Evolutionary conservation across 495 filamentous ascomycete genomes (phyloP).

Genomic region (Thermochaetoides thermophila): DNA sequence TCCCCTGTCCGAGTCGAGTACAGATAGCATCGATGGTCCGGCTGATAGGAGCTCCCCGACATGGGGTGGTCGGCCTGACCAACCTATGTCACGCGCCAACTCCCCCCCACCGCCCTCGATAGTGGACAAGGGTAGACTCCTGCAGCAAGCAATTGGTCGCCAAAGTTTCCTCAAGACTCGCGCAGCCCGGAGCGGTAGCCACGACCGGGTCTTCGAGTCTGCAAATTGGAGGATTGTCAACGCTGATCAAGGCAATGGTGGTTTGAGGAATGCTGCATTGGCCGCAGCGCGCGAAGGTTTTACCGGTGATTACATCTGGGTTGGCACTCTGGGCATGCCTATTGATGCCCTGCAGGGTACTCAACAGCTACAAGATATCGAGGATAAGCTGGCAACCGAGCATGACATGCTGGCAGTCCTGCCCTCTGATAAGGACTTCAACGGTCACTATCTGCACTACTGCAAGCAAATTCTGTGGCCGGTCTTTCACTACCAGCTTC

Average conservation of each 20-base stretch:
- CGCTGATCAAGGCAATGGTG: constrained; percentile 81
- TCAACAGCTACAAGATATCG: constrained; percentile 60
- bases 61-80: constrained; percentile 56
- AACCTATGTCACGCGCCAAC: constrained; percentile 56
- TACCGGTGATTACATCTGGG: constrained; percentile 60
- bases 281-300: constrained; percentile 52
- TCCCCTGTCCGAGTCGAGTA: constrained; percentile 16
- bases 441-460: constrained; percentile 84
- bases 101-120: constrained; percentile 58
- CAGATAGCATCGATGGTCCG: constrained; percentile 28
- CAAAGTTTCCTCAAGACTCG: constrained; percentile 33
- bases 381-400: constrained; percentile 60
- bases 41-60: constrained; percentile 51
- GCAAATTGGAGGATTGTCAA: constrained; percentile 70
- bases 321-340: constrained; percentile 83
- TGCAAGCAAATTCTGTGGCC: constrained; percentile 86
- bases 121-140: constrained; percentile 39
- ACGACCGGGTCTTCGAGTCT: constrained; percentile 49
- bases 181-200: constrained; percentile 33
- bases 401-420: constrained; percentile 70
- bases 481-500: constrained; percentile 92
- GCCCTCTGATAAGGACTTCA: constrained; percentile 74
- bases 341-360: constrained; percentile 61
- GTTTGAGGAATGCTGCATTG: constrained; percentile 70
- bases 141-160: constrained; percentile 37